These are phyloP conservation scores for Tympanopsis confertula DNA, from an alignment of 2,329 filamentous ascomycete species.

Conservation along the genomic window DNA sequence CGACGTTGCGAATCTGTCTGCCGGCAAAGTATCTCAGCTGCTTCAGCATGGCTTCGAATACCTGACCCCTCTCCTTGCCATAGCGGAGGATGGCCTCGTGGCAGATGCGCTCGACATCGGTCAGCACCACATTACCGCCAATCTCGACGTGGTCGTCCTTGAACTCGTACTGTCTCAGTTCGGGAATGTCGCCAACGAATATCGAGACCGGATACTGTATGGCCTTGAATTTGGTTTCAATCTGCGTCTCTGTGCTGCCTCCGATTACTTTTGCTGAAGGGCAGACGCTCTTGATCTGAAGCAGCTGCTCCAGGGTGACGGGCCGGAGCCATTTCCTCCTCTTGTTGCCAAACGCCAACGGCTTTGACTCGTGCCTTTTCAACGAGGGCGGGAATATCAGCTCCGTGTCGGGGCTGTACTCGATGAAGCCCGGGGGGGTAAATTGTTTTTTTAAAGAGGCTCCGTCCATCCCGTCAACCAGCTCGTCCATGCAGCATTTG, in stretches of 20 bases:
- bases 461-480: conserved; percentile 58
- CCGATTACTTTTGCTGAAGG: conserved; percentile 89
- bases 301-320: conserved; percentile 71
- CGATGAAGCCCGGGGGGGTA: conserved; percentile 80
- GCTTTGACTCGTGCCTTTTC: conserved; percentile 69
- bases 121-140: conserved; percentile 84
- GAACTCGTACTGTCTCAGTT: conserved; percentile 72
- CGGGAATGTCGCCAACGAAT: conserved; percentile 84
- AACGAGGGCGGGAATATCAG: conserved; percentile 85
- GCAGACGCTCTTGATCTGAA: conserved; percentile 80
- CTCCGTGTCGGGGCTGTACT: conserved; percentile 86
- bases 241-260: conserved; percentile 92
- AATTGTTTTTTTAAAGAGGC: conserved; percentile 51
- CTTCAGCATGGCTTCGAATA: conserved; percentile 84
- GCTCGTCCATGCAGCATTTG: conserved; percentile 26
- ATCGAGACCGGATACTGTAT: conserved; percentile 83
- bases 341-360: conserved; percentile 87
- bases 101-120: conserved; percentile 79
- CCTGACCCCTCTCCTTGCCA: conserved; percentile 58
- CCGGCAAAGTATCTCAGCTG: conserved; percentile 92
- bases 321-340: conserved; percentile 88
- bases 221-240: conserved; percentile 96
- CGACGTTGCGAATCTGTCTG: conserved; percentile 92
- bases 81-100: conserved; percentile 66
- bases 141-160: conserved; percentile 76